Evolutionary conservation across 1,139 yeast species (phyloP), one percentile per base, ranked within the genome.

Genomic region (Saccharomyces pastorianus): DNA sequence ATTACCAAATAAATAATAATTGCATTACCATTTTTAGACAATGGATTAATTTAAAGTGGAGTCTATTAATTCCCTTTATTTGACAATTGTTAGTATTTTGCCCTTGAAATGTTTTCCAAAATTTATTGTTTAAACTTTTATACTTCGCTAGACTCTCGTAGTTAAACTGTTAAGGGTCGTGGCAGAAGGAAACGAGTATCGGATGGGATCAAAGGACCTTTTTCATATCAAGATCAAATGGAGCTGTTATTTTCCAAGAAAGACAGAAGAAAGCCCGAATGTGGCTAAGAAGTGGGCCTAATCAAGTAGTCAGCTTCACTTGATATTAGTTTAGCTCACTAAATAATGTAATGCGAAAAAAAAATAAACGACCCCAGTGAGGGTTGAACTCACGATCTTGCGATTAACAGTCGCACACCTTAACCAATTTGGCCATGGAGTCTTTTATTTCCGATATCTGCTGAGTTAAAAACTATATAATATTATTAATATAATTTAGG

Each of bases 321-420:
- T 6, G 17, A 11, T 32, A 5, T 13, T 13, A 3, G n/a, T 32
- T 13, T 3, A 9, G 11, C 4, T 4, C 31, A 29, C 31, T 9
- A 29, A 32, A 32, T n/a, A 14, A n/a, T 6, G 5, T 14, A 7
- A 14, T 29, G 23, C 6, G 31, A 38, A 55, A 38, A 55, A 56
- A 57, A 59, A 61, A 56, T 51, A 31, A 48, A 51, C 69, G 70
- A 66, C 70, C 70, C 61, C 70, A 63, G 69, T 61, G 69, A 66
- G 70, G 70, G 64, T 66, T 64, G 70, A 66, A 66, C 70, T 65
- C 70, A 60, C 69, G 70, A 64, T 66, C 69, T 66, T 65, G 69
- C 69, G 69, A 65, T 65, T 65, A 66, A 66, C 69, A 66, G 69
- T 66, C 70, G 69, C 69, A 66, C 70, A 69, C 69, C 70, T 66